Evolutionary conservation across 2,329 filamentous ascomycete genomes (phyloP), one percentile per base, ranked within the genome.

Genomic region (Cladosporium velox): DNA sequence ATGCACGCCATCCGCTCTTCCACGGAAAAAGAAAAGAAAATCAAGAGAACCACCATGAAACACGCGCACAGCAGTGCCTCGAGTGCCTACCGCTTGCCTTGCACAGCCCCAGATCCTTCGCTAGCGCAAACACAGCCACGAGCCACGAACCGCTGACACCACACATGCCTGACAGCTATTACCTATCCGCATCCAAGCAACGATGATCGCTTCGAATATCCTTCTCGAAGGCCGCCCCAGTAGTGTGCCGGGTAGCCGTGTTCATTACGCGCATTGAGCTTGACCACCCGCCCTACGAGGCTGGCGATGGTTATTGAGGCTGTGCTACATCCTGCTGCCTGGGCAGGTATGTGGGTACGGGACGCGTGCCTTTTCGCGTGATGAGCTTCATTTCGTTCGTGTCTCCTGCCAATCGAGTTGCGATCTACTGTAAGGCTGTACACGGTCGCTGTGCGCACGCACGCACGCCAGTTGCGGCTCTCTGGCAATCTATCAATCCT

Each of bases 261-360:
- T 3, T 44, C n/a, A 21, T 44, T 44, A 44, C 41, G 41, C 41
- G 41, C 41, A 44, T 44, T 44, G 41, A 44, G 41, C 41, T 47
- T 47, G 41, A 21, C 2, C 11, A 32, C 24, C 24, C 4, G 51
- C 51, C 52, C 30, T 55, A 54, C 28, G 4, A 21, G 51, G 38
- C 38, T n/a, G 7, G 24, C 24, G 24, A 24, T 24, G 24, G 24
- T 6, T 12, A 21, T 47, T 12, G 41, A 55, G 52, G 52, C 52
- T 55, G 52, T 55, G 52, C 52, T 32, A 24, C 24, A n/a, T 34
- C 15, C 52, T 55, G 52, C 28, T 55, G 52, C 52, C 52, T 55
- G 52, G 52, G 11, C 14, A 12, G 14, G 28, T 30, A 32, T 21
- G 41, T n/a, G 41, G 41, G 14, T 55, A n/a, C 26, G 30, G 8